phyloP scores from a whole-genome alignment of 768 basidiomycete genomes.

The Pleurotus salmoneostramineus region DNA sequence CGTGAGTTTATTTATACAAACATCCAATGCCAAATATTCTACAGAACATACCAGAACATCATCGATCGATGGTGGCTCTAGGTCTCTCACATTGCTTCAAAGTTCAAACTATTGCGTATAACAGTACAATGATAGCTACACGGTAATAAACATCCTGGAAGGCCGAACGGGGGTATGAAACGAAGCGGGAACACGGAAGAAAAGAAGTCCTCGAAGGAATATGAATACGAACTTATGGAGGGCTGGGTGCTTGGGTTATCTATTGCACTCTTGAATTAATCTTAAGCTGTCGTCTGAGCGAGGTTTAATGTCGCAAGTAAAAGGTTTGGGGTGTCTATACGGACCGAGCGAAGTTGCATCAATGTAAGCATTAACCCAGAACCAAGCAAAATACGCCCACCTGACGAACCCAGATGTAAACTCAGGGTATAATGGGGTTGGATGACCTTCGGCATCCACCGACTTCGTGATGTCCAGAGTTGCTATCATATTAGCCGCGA shows the following conservation, averaged over 20 bases:
- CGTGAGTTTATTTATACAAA: no score
- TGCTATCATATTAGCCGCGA: slow-evolving; percentile 39
- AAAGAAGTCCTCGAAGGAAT: no score
- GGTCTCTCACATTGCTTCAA: no score
- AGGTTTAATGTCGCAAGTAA: slow-evolving; percentile 41
- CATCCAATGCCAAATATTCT: no score
- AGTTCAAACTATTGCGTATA: no score
- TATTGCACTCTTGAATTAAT: background rate
- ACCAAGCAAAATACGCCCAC: slow-evolving; percentile 23
- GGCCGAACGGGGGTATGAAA: background rate
- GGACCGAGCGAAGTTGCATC: slow-evolving; percentile 1
- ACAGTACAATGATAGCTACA: no score
- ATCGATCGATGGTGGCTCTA: no score
- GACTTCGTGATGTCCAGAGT: slow-evolving; percentile 40
- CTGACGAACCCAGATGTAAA: slow-evolving; percentile 43
- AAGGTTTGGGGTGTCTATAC: slow-evolving; percentile 48
- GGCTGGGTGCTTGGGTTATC: background rate
- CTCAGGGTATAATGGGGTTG: slow-evolving; percentile 30
- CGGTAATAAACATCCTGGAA: background rate
- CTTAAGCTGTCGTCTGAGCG: slow-evolving; percentile 26
- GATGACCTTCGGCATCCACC: slow-evolving; percentile 36
- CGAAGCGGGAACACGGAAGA: no score
- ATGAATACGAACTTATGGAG: no score
- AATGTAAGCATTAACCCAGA: background rate
- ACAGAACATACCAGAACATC: no score